phyloP scores from a whole-genome alignment of 306 rosid genomes.

The Casuarina glauca region DNA sequence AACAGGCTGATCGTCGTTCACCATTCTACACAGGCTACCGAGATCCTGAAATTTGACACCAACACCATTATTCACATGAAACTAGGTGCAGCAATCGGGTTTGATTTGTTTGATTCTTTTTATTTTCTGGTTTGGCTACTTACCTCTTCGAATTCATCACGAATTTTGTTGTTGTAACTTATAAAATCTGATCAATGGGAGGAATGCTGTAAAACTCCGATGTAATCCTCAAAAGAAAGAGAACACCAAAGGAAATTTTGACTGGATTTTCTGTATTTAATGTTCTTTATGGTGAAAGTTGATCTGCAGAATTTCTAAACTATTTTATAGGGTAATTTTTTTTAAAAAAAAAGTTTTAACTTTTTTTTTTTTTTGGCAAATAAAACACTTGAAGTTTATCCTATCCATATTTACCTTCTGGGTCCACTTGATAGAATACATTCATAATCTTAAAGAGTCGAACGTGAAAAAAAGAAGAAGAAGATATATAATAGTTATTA shows the following conservation, averaged over 20 bases:
- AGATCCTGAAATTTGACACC: slow-evolving; percentile 18
- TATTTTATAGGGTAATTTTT: too few relatives aligned
- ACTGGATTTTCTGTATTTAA: background rate
- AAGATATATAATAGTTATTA: too few relatives aligned
- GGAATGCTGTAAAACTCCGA: background rate
- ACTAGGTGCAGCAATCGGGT: background rate
- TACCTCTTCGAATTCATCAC: slow-evolving; percentile 7
- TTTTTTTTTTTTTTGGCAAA: too few relatives aligned
- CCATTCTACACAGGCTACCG: slow-evolving; percentile 15
- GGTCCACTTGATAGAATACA: too few relatives aligned
- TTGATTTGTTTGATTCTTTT: slow-evolving; percentile 15
- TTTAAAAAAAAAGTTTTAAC: too few relatives aligned
- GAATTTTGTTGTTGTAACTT: slow-evolving; percentile 7
- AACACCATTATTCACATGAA: background rate
- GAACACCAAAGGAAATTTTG: background rate
- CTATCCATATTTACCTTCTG: too few relatives aligned
- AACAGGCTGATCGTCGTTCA: background rate
- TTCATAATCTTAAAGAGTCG: too few relatives aligned
- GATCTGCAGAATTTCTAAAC: too few relatives aligned
- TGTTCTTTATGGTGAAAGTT: background rate
- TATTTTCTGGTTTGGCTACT: background rate
- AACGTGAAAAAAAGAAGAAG: too few relatives aligned
- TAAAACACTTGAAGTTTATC: too few relatives aligned
- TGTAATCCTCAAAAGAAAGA: background rate
- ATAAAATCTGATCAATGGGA: slow-evolving; percentile 18